Evolutionary conservation across 306 rosid species (phyloP).

Genomic region (Trichosanthes cucumerina): DNA sequence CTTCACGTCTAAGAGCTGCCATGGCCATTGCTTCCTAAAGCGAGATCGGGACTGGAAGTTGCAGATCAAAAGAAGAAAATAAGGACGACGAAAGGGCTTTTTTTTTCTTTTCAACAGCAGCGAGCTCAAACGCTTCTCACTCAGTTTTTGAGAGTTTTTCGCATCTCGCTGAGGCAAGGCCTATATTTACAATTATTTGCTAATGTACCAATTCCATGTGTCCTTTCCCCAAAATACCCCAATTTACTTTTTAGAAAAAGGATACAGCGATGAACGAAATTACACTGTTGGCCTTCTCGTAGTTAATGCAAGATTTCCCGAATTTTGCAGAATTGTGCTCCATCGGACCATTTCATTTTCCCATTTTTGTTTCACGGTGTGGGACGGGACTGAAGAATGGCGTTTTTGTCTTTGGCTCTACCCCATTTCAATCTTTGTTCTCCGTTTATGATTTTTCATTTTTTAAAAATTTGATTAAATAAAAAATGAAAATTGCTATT

Average conservation of each 20-base stretch:
- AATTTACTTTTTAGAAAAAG: background rate
- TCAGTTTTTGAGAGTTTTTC: background rate
- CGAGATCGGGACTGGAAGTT: constrained; percentile 16
- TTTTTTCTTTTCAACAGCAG: background rate
- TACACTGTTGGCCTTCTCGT: background rate
- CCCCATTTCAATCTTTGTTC: no score
- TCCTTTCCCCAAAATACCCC: background rate
- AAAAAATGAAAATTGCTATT: no score
- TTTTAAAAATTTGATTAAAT: no score
- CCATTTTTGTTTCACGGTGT: no score
- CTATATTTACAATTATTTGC: background rate
- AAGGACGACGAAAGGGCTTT: constrained; percentile 1
- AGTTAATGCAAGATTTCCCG: background rate
- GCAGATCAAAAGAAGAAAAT: background rate
- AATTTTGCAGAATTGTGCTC: background rate
- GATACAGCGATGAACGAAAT: background rate
- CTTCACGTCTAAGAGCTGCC: constrained; percentile 89
- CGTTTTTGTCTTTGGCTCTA: no score
- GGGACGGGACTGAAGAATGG: no score
- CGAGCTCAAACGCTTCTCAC: constrained; percentile 9
- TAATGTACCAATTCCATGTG: background rate
- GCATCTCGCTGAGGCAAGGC: background rate
- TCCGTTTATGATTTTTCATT: no score
- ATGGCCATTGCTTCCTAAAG: constrained; percentile 54
- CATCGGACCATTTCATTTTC: background rate